Conservation (phyloP, 2,329 filamentous ascomycete genomes). For the Epichloe brachyelytri region DNA sequence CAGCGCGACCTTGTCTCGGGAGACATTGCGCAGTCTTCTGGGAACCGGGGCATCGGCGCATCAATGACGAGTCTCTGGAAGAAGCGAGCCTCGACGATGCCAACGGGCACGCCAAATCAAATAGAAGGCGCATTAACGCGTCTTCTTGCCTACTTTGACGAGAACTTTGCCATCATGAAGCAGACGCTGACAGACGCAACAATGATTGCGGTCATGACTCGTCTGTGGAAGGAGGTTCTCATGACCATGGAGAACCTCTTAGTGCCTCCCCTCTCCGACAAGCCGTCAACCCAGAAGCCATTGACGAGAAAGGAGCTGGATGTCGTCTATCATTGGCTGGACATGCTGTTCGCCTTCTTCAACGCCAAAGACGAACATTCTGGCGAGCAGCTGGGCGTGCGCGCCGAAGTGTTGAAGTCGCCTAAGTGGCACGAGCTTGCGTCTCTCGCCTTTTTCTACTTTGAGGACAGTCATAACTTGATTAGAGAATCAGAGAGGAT, state of each 20-base stretch:
- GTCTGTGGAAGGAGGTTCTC: conserved; percentile 94
- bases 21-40: conserved; percentile 63
- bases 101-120: conserved; percentile 55
- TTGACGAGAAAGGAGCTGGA: conserved; percentile 82
- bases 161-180: conserved; percentile 99
- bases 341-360: conserved; percentile 88
- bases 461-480: conserved; percentile 78
- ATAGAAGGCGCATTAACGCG: conserved; percentile 71
- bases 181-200: conserved; percentile 85
- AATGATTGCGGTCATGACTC: conserved; percentile 98
- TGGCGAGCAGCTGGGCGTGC: conserved; percentile 74
- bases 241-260: conserved; percentile 81
- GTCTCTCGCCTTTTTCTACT: conserved; percentile 97
- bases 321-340: conserved; percentile 88
- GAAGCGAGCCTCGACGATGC: conserved; percentile 41
- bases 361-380: conserved; percentile 75
- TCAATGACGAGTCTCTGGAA: conserved; percentile 60
- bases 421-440: conserved; percentile 97
- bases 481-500: conserved; percentile 94
- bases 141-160: conserved; percentile 88
- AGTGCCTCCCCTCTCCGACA: conserved; percentile 89
- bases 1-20: conserved; percentile 71
- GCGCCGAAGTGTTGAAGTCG: conserved; percentile 82
- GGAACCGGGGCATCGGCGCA: conserved; percentile 56
- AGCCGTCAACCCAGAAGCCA: conserved; percentile 73